Base-by-base conservation (phyloP, 495 filamentous ascomycete species). In the Bacidia rubella region DNA sequence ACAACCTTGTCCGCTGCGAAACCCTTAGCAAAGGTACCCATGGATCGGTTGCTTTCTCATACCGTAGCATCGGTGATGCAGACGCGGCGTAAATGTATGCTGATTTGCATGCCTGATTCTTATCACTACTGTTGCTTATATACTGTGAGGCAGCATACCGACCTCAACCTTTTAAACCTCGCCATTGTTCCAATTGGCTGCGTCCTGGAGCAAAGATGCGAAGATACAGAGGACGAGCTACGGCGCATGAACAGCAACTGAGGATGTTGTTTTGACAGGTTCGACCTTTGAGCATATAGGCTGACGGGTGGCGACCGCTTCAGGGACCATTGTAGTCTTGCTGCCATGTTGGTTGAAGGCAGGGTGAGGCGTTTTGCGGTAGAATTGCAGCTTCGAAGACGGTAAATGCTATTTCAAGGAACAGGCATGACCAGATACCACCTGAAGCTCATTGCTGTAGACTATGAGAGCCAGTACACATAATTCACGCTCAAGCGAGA, bases 1-100 rank as follows among this genome's bases (percentile, higher is more conserved):
- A 98, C 81, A 47, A 90, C 69, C 51, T 74, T 81, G 54, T 93
- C 87, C 64, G 87, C 89, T 77, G 19, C 27, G 4, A 5, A 11
- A 44, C 19, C 26, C n/a, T 50, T 9, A 55, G 9, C 5, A 44
- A 44, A 20, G 41, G 15, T 22, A 17, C 19, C 5, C 9, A 5
- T 9, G 17, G 41, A 44, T 5, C 41, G 5, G 20, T n/a, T 44
- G 17, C 7, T 5, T 44, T 20, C 17, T 35, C 7, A 7, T 35
- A 59, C 56, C 48, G 39, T 59, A 59, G 12, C 19, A 55, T 29
- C 56, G 25, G 19, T 17, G 15, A 12, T 47, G 48, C 12, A 44
- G 41, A 44, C 20, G 19, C 9, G 20, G 41, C 41, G 7, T 35
- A 35, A 35, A 7, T 7, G 29, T 15, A 35, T n/a, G n/a, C n/a